Evolutionary conservation across 768 basidiomycete genomes (phyloP).

Genomic region (Mycena epipterygia): DNA sequence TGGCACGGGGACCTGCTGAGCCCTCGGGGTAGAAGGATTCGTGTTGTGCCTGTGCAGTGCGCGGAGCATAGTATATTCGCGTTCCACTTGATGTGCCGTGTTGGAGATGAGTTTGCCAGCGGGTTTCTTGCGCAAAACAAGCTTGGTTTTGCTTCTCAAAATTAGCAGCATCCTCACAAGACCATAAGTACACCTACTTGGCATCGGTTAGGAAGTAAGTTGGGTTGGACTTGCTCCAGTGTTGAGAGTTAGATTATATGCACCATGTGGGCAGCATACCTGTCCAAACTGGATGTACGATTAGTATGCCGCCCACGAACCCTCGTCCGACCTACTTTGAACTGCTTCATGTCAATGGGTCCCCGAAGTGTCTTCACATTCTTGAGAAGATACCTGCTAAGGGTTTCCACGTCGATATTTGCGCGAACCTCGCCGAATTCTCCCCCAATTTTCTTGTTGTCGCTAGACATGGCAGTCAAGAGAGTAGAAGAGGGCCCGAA

Average conservation of each 20-base stretch:
- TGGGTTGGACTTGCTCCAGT: conserved; percentile 82
- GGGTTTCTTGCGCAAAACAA: conserved; percentile 95
- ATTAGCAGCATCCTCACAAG: background rate
- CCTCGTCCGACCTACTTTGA: conserved; percentile 50
- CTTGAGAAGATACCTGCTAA: conserved; percentile 75
- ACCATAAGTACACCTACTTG: conserved; percentile 57
- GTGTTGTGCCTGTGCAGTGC: conserved; percentile 85
- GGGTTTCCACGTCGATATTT: conserved; percentile 70
- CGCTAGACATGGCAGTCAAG: conserved; percentile 42
- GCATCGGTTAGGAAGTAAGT: conserved; percentile 93
- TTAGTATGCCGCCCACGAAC: background rate
- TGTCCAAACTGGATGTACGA: conserved; percentile 80
- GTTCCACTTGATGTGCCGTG: conserved; percentile 96
- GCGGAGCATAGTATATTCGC: conserved; percentile 87
- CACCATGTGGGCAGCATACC: conserved; percentile 58
- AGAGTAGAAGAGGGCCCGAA: no score
- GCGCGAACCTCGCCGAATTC: conserved; percentile 84
- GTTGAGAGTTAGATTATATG: conserved; percentile 16
- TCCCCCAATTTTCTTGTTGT: conserved; percentile 71
- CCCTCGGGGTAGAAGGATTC: conserved; percentile 60
- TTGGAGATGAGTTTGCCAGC: conserved; percentile 87
- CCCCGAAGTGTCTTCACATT: conserved; percentile 67
- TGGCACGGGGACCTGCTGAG: conserved; percentile 83
- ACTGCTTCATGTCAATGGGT: conserved; percentile 91
- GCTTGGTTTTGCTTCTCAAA: conserved; percentile 64